Percentiles rank a stretch among this genome's conserved stretches.
These are phyloP conservation scores for Pseudogymnoascus sp. DNA, from an alignment of 2,329 filamentous ascomycete species.

Conservation along the genomic window DNA sequence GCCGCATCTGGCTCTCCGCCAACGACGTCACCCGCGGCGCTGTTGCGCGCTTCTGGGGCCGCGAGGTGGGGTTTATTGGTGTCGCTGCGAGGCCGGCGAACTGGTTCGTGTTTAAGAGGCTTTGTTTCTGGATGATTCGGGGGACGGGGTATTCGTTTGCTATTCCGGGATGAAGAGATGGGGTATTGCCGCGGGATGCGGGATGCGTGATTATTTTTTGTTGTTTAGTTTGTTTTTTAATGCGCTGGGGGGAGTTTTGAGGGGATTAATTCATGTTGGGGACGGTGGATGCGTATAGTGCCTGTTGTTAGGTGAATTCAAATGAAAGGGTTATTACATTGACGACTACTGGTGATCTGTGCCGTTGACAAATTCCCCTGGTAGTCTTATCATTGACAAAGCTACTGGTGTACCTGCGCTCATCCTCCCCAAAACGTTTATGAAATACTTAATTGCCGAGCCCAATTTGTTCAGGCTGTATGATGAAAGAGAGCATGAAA, in stretches of 20 bases:
- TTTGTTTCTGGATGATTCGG: neutral
- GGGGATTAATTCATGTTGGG: neutral
- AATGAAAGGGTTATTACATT: constrained; percentile 3
- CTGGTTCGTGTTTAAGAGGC: neutral
- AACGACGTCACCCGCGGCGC: neutral
- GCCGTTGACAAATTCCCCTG: neutral
- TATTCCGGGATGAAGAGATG: neutral
- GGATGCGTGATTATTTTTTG: neutral
- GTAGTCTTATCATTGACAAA: neutral
- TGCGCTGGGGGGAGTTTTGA: neutral
- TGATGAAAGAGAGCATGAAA: neutral
- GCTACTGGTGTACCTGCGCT: neutral
- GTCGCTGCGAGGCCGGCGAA: too few relatives aligned
- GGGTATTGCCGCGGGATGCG: neutral
- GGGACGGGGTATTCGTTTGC: neutral
- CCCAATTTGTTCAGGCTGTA: neutral
- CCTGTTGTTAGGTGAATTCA: neutral
- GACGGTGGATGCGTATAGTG: neutral
- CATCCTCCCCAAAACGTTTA: neutral
- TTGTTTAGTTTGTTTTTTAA: neutral
- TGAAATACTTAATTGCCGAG: neutral
- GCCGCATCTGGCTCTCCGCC: neutral
- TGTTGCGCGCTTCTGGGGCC: neutral
- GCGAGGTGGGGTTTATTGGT: neutral
- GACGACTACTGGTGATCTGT: neutral